Conservation (phyloP, 768 basidiomycete genomes). For the Pleurotus salmoneostramineus region DNA sequence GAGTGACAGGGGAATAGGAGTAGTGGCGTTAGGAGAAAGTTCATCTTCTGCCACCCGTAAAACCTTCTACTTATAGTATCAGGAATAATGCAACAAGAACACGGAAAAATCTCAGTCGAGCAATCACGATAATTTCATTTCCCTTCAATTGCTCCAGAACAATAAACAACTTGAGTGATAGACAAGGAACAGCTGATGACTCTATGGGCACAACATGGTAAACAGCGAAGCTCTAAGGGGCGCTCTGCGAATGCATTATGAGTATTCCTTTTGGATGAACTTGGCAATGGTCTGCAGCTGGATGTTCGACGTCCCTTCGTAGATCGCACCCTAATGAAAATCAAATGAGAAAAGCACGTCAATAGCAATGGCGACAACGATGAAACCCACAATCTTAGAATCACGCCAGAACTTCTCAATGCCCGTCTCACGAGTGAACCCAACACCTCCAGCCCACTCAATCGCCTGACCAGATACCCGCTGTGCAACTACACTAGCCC, state of each 20-base stretch:
- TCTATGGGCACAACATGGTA: no score
- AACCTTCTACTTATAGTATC: no score
- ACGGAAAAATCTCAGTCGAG: no score
- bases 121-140: no score
- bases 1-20: no score
- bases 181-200: no score
- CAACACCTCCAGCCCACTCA: slow-evolving; percentile 94
- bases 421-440: slow-evolving; percentile 90
- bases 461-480: slow-evolving; percentile 85
- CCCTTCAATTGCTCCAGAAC: no score
- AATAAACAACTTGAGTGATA: no score
- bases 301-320: slow-evolving; percentile 97
- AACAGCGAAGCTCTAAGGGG: background rate
- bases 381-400: slow-evolving; percentile 81
- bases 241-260: slow-evolving; percentile 27
- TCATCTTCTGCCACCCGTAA: no score
- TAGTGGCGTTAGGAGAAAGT: no score
- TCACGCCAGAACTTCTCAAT: slow-evolving; percentile 98
- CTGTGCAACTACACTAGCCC: slow-evolving; percentile 86
- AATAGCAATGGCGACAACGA: background rate
- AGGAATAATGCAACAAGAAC: no score
- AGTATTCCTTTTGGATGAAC: slow-evolving; percentile 82
- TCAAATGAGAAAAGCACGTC: background rate
- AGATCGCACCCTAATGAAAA: slow-evolving; percentile 70
- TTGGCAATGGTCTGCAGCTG: slow-evolving; percentile 96